Base-by-base conservation (phyloP, 306 rosid species). In the Hippophae rhamnoides region DNA sequence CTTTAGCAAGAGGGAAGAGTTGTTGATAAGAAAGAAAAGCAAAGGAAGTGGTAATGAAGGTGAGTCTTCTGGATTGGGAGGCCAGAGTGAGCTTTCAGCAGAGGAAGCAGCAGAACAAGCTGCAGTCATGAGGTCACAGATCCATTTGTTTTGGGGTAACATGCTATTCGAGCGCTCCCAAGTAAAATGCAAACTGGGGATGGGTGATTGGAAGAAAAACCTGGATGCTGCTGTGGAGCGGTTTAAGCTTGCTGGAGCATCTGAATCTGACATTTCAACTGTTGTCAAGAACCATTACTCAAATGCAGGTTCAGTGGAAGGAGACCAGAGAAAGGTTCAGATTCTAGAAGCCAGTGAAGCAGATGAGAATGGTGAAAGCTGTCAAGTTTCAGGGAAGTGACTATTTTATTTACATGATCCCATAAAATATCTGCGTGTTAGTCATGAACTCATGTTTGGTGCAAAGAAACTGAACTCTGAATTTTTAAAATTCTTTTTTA, bases 121-220 rank as follows among this genome's bases (percentile, higher is more conserved):
- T 52, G 83, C 89, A 45, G 82, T 92, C 27, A 92, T 92, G 98
- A 85, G 94, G 68, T 92, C 98, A 45, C 96, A 92, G 72, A 92
- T 92, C 69, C 98, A 92, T 79, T 84, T 92, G 61, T 92, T 92
- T 75, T 85, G 95, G 98, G 98, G 98, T 44, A 92, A 92, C 68
- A 87, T 87, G 96, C 95, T 85, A 38, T 92, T 92, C 10, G 96
- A 92, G 75, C 81, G 94, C 67, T 92, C 98, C 65, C 98, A 92
- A 69, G 96, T 92, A 10, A 96, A 92, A 68, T 87, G 81, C 76
- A 92, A 92, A 61, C 65, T 92, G 50, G 90, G 83, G 63, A 26
- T 79, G 69, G 82, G 58, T 68, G 87, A 81, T 61, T 92, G 98
- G 98, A 80, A 87, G 81, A 70, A 74, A 57, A 85, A 85, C 51